Base-by-base conservation (phyloP, 306 rosid species). In the Trifolium repens region DNA sequence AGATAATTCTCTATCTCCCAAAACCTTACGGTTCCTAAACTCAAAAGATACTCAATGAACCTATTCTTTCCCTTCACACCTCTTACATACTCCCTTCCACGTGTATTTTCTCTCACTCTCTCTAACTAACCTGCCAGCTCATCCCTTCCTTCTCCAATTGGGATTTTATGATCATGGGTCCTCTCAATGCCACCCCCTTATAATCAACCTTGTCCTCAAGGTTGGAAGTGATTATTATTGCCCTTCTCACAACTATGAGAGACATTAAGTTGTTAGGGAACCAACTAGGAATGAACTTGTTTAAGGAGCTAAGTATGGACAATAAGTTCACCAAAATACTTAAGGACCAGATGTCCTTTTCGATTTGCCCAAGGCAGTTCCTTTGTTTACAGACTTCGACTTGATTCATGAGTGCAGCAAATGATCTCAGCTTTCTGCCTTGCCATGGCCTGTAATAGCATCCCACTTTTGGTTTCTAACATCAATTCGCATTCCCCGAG, bases 211-310 rank as follows among this genome's bases (percentile, higher is more conserved):
- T 47, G 16, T 14, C 55, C 55, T 49, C 9, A 49, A 49, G 55
- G 3, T 49, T 5, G 9, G 63, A 26, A 17, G 34, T 24, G 32
- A 9, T 26, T 58, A 26, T 37, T 24, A 58, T 22, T 58, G 37
- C 37, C 35, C 9, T 58, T 58, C 39, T 58, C 12, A 37, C 34
- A 58, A 15, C 39, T 58, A 11, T 35, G 64, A 58, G 39, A 58
- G n/a, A 58, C 64, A 58, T 26, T 58, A 26, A 9, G 27, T 58
- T 58, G 64, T 27, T 58, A 12, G 16, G 27, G 65, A 58, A 59
- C 39, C 17, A 59, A 59, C 9, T 59, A 58, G 17, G 65, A 59
- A 26, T 59, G 39, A 26, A 14, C 65, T 6, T 59, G 9, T 27
- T 12, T 12, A 59, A 15, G 40, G 40, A 27, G 37, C 37, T 58